A percentile compares a stretch with the other conserved stretches of the same genome.
Evolutionary conservation across 2,329 filamentous ascomycete genomes (phyloP).

Genomic region (Westerdykella aurantiaca): DNA sequence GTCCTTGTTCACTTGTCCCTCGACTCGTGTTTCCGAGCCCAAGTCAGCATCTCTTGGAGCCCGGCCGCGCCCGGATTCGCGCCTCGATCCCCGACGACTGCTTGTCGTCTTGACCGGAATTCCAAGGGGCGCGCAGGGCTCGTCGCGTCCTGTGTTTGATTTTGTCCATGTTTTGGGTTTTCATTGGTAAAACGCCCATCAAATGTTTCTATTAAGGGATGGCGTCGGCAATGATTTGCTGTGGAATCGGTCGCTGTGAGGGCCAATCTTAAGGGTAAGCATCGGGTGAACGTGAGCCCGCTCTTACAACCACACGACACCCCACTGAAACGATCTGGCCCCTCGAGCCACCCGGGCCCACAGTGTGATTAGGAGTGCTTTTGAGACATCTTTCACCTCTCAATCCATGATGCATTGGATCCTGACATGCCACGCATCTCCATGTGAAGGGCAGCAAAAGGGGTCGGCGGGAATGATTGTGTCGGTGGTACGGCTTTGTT

Average conservation of each 20-base stretch:
- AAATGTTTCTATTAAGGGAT: constrained; percentile 14
- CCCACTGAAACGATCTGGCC: no score
- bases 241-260: constrained; percentile 10
- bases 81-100: constrained; percentile 8
- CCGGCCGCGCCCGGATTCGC: constrained; percentile 1
- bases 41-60: constrained; percentile 15
- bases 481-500: background rate
- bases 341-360: background rate
- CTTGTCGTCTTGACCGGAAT: constrained; percentile 14
- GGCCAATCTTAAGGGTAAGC: constrained; percentile 23
- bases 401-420: constrained; percentile 10
- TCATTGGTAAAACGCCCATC: constrained; percentile 17
- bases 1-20: constrained; percentile 10
- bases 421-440: constrained; percentile 9
- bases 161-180: constrained; percentile 3
- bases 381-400: constrained; percentile 15
- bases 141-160: constrained; percentile 15
- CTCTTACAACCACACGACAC: constrained; percentile 4
- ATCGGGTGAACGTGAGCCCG: constrained; percentile 19
- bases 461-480: background rate
- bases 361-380: constrained; percentile 9
- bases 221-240: constrained; percentile 6
- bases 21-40: constrained; percentile 9
- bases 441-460: constrained; percentile 5
- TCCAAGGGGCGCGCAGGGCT: constrained; percentile 15